Evolutionary conservation across 1,284 basidiomycete genomes (phyloP), one percentile per base, ranked within the genome.

Genomic region (Malassezia japonica): DNA sequence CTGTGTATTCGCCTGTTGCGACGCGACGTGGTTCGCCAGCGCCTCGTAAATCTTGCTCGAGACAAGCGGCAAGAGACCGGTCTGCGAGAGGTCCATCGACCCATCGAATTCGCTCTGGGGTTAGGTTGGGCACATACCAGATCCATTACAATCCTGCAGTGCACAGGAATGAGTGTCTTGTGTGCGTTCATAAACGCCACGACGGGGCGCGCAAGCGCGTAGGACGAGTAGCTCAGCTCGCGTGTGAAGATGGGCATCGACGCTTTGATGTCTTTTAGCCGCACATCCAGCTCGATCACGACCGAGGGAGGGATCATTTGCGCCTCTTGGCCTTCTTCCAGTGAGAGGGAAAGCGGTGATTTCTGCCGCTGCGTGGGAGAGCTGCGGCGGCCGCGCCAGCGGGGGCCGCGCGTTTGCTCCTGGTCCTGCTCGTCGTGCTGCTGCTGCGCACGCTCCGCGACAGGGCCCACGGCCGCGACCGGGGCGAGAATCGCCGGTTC

Each of bases 211-310:
- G 95, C 86, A 27, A 98, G 77, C n/a, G 92, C 94, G 68, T 85
- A 88, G 67, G 92, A 92, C 56, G 86, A 84, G 69, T 95, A 88
- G 47, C 86, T 88, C 50, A 99, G 72, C 38, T 67, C 66, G 35
- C 54, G 57, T 41, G 64, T 61, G 42, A 71, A 71, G 25, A 72
- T 60, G 0, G 92, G 94, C 15, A 99, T 88, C 10, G 83, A 86
- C 27, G 92, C 92, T 75, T 96, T 96, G 73, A 98, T 75, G 75
- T 99, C 94, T 47, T 91, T 81, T 75, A 99, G 95, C 48, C 94
- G 78, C 61, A 99, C 73, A 75, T 98, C 94, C 61, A 99, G 86
- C 71, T 96, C 92, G 53, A 98, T 83, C 15, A 77, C 76, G 6
- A 94, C 81, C 33, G 75, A 63, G 1, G 61, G 65, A 0, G 60